phyloP scores from a whole-genome alignment of 78 protist genomes.

The Pigoraptor vietnamica region DNA sequence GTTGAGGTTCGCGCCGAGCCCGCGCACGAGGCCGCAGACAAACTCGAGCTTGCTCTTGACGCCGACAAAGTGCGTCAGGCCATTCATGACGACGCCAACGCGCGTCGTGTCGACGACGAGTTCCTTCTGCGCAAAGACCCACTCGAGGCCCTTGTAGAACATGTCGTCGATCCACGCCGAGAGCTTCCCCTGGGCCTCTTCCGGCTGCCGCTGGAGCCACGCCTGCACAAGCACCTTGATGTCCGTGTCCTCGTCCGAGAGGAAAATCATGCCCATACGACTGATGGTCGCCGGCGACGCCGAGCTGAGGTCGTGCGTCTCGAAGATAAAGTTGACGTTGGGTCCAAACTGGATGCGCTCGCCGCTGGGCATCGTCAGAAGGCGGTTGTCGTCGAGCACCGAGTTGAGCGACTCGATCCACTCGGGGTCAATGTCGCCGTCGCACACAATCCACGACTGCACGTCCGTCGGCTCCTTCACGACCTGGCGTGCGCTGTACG shows the following conservation, averaged over 20 bases:
- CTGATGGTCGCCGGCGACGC: conserved; percentile 91
- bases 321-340: conserved; percentile 83
- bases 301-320: conserved; percentile 63
- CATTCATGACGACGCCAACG: conserved; percentile 45
- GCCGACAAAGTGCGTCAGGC: conserved; percentile 48
- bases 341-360: conserved; percentile 79
- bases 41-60: conserved; percentile 26
- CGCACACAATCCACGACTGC: conserved; percentile 72
- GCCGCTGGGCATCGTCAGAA: conserved; percentile 84
- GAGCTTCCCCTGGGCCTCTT: background rate
- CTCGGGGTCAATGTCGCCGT: conserved; percentile 84
- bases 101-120: background rate
- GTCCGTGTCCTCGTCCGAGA: conserved; percentile 61
- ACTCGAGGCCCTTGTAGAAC: background rate
- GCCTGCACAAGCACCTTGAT: conserved; percentile 9
- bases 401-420: conserved; percentile 86
- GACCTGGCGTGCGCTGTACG: conserved; percentile 40
- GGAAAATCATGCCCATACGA: conserved; percentile 74
- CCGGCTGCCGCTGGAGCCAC: conserved; percentile 21
- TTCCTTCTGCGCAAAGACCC: background rate
- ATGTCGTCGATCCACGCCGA: background rate
- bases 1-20: conserved; percentile 49
- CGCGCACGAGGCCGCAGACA: conserved; percentile 45
- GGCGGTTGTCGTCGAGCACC: conserved; percentile 82
- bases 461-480: conserved; percentile 48